A percentile compares a stretch with the other conserved stretches of the same genome.
phyloP scores from a whole-genome alignment of 495 filamentous ascomycete species.

The Trypethelium eluteriae region DNA sequence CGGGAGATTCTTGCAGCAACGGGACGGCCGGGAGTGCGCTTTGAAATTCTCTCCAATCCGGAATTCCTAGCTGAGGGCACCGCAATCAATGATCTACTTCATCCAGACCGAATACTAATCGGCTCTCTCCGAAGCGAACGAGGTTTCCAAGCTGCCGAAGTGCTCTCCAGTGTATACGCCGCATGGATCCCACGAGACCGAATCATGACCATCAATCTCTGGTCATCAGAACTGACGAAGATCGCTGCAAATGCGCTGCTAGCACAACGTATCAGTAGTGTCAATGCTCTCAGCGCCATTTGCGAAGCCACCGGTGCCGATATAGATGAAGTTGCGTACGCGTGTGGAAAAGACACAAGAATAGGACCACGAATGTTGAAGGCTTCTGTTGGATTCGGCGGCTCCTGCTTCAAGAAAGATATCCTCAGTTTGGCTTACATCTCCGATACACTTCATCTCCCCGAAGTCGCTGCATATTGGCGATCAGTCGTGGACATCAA shows the following conservation, averaged over 20 bases:
- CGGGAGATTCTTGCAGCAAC: conserved; percentile 65
- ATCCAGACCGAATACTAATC: conserved; percentile 72
- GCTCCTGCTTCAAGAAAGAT: conserved; percentile 75
- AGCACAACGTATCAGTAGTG: conserved; percentile 75
- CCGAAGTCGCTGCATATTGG: conserved; percentile 75
- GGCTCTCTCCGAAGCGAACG: conserved; percentile 53
- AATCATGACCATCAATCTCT: conserved; percentile 67
- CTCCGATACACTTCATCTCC: conserved; percentile 58
- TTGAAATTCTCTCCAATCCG: conserved; percentile 77
- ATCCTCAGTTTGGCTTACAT: conserved; percentile 69
- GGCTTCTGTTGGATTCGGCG: conserved; percentile 60
- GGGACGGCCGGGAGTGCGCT: conserved; percentile 49
- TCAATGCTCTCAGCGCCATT: conserved; percentile 52
- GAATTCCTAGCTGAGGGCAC: conserved; percentile 78
- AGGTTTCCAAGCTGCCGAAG: conserved; percentile 54
- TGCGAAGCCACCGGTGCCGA: conserved; percentile 74
- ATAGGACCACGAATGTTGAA: conserved; percentile 71
- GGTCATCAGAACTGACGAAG: conserved; percentile 75
- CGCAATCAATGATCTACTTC: conserved; percentile 60
- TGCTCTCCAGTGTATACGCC: conserved; percentile 57
- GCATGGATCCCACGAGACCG: conserved; percentile 56
- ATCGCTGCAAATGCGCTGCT: conserved; percentile 75
- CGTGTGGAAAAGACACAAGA: conserved; percentile 62
- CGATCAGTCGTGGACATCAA: conserved; percentile 64
- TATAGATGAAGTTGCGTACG: conserved; percentile 60